Evolutionary conservation across 495 filamentous ascomycete species (phyloP), one percentile per base, ranked within the genome.

Genomic region (Talaromyces stipitatus): DNA sequence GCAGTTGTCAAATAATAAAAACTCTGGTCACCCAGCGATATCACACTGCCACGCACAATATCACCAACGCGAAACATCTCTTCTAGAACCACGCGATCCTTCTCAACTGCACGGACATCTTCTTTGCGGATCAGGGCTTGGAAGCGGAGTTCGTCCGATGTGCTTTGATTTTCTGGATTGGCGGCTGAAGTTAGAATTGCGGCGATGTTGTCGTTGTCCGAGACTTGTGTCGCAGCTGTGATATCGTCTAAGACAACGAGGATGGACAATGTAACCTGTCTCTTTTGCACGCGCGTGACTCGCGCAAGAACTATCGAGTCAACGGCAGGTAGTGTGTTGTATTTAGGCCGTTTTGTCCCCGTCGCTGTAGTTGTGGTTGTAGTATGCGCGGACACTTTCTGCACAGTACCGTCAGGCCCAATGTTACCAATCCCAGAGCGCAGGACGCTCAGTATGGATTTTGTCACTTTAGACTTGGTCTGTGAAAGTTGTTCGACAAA

Each of bases 11-110:
- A 75, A 70, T 97, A 98, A 69, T 96, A 97, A 63, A 89, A 95
- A 45, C 85, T 84, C 71, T 96, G 91, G 71, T 98, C 94, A 20
- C 94, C 94, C 2, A 97, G 71, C 8, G 88, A 92, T 52, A 95
- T 91, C 64, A 98, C 92, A 23, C 87, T 81, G 11, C 90, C 94
- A 55, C 91, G 78, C 36, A 98, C 89, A 58, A 98, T 85, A 79
- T 98, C 94, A 0, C 94, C 94, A 11, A 92, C 90, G 58, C 92
- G 79, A 69, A 97, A 98, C 71, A 87, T 90, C 65, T 96, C 91
- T 62, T 86, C 85, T 60, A 96, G 86, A 66, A 89, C 88, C 22
- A 97, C 90, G 55, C 84, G 87, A 58, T 98, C 94, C 74, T 96
- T 96, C 80, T 98, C 94, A 36, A 92, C 95, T 16, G 90, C 91